Evolutionary conservation across 768 basidiomycete species (phyloP).

Genomic region (Roridomyces roridus): DNA sequence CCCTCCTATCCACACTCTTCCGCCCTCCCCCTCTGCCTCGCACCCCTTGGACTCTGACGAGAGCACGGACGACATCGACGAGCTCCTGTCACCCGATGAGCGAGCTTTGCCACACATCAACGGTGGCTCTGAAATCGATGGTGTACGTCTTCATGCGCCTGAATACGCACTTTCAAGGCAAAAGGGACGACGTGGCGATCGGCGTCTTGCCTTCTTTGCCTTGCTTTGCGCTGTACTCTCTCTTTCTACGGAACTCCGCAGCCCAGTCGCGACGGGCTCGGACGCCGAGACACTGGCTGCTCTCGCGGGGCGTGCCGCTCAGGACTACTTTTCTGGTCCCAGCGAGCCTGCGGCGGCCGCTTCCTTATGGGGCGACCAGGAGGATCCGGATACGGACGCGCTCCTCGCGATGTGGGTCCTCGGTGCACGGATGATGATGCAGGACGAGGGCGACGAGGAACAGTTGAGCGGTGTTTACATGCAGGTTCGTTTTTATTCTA

Average conservation of each 20-base stretch:
- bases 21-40: not conserved
- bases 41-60: not conserved
- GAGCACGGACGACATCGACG: not conserved
- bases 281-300: not conserved
- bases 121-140: no score
- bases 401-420: conserved; percentile 22
- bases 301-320: conserved; percentile 7
- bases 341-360: not conserved
- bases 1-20: conserved; percentile 14
- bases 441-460: not conserved
- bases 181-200: not conserved
- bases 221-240: conserved; percentile 19
- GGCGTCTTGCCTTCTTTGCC: conserved; percentile 23
- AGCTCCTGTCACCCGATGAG: not conserved
- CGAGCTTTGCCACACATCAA: not conserved
- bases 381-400: conserved; percentile 11
- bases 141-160: not conserved
- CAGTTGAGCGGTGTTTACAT: conserved; percentile 14
- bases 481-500: conserved; percentile 12
- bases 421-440: conserved; percentile 1
- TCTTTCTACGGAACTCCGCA: not conserved
- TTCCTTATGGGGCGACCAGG: not conserved
- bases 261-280: not conserved
- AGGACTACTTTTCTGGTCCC: conserved; percentile 5
- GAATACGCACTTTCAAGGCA: not conserved